Percentiles rank a stretch among this genome's conserved stretches.
phyloP scores from a whole-genome alignment of 805 yeast species.

The Zygosaccharomyces siamensis region DNA sequence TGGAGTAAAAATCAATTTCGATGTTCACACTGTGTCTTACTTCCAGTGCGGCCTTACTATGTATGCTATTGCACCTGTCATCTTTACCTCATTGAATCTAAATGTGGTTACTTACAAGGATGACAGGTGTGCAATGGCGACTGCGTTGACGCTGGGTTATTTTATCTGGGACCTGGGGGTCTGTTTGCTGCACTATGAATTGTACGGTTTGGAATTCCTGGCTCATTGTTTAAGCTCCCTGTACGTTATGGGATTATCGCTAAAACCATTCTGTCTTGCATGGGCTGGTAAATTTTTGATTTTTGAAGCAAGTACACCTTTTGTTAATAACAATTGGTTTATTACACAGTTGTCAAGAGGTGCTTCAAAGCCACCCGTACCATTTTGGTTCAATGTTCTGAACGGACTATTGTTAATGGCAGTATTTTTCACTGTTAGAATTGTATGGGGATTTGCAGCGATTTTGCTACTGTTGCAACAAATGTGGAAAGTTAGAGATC shows the following conservation, averaged over 20 bases:
- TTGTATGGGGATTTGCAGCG: slow-evolving; percentile 83
- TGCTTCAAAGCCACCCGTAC: slow-evolving; percentile 39
- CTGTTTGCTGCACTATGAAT: slow-evolving; percentile 54
- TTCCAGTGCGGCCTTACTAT: slow-evolving; percentile 73
- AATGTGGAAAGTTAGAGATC: slow-evolving; percentile 41
- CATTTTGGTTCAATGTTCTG: slow-evolving; percentile 46
- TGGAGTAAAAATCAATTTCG: slow-evolving; percentile 65
- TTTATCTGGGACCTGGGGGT: slow-evolving; percentile 84
- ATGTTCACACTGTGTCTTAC: slow-evolving; percentile 86
- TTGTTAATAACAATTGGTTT: slow-evolving; percentile 92
- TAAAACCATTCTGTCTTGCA: slow-evolving; percentile 72
- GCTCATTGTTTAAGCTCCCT: slow-evolving; percentile 82
- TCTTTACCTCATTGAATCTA: slow-evolving; percentile 44
- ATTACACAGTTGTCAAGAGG: slow-evolving; percentile 71
- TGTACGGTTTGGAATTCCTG: slow-evolving; percentile 79
- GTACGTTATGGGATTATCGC: slow-evolving; percentile 59
- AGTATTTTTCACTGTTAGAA: slow-evolving; percentile 72
- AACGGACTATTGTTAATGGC: slow-evolving; percentile 70
- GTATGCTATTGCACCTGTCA: slow-evolving; percentile 54
- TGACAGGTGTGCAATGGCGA: slow-evolving; percentile 70
- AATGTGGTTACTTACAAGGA: slow-evolving; percentile 64
- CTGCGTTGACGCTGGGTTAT: slow-evolving; percentile 75
- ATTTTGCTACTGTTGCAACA: slow-evolving; percentile 48
- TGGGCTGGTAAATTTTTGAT: slow-evolving; percentile 78
- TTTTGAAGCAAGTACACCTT: slow-evolving; percentile 89